phyloP scores from a whole-genome alignment of 352 stramenopile species.

The Globisporangium lucens region DNA sequence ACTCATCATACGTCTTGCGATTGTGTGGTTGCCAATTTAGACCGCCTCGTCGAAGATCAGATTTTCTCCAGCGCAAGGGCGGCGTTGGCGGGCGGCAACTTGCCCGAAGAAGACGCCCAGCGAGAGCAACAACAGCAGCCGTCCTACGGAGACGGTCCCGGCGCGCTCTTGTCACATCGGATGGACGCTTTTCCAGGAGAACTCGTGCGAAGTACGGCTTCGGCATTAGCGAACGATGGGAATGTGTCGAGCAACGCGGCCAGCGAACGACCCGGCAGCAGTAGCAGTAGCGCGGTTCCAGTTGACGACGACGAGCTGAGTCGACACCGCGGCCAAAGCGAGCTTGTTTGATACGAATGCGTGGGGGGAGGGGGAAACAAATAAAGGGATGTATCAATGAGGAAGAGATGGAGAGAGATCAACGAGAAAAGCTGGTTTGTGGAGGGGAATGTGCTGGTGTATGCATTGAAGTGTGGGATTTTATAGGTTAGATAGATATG shows the following conservation, averaged over 20 bases:
- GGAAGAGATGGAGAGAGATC: neutral
- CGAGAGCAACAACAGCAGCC: neutral
- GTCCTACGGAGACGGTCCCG: slow-evolving; percentile 11
- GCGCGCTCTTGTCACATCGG: slow-evolving; percentile 8
- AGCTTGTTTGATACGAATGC: slow-evolving; percentile 8
- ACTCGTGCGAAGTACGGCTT: neutral
- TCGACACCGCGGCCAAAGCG: slow-evolving; percentile 11
- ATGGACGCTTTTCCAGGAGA: neutral
- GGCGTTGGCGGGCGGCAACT: neutral
- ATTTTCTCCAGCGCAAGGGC: neutral
- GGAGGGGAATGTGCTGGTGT: neutral
- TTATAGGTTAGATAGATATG: slow-evolving; percentile 2
- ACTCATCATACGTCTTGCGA: neutral
- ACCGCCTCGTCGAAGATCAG: slow-evolving; percentile 2
- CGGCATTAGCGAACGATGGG: neutral
- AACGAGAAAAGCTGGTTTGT: neutral
- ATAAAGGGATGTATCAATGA: neutral
- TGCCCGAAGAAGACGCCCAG: neutral
- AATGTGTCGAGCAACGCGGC: neutral
- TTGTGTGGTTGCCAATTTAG: slow-evolving; percentile 1
- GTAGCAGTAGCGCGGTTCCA: neutral
- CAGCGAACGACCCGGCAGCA: slow-evolving; percentile 2
- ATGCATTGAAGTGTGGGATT: neutral
- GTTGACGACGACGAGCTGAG: slow-evolving; percentile 4
- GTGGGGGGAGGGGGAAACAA: neutral